Evolutionary conservation across 2,329 filamentous ascomycete genomes (phyloP), one percentile per base, ranked within the genome.

Genomic region (Aspergillus sp.): DNA sequence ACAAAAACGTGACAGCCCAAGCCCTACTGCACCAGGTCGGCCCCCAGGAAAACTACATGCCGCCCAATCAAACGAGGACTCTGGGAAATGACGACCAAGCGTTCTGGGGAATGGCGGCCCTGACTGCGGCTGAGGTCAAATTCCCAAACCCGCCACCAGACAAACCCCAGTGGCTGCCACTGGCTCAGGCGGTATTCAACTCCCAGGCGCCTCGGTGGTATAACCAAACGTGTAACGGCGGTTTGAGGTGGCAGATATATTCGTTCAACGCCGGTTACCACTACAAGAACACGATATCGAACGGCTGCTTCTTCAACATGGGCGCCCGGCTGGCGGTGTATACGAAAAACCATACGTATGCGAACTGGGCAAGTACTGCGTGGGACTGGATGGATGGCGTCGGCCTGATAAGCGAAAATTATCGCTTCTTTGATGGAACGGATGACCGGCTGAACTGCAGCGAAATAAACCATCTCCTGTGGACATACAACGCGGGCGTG

Each of bases 31-130:
- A 74, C 51, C 84, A 91, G 57, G 72, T 78, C 24, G 83, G 83
- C 30, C 69, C 74, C 2, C 68, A 80, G 47, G 64, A 74, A 31
- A 78, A 88, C 52, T 89, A 82, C 51, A 86, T 88, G 78, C 80
- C 84, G 6, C 66, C 69, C 4, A 65, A 66, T 45, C 57, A 55
- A 33, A 54, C 51, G 8, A 49, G 51, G 19, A 53, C 55, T 6
- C 43, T 55, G 36, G 51, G 52, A 24, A 71, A 71, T 41, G 67
- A 71, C 41, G 65, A 73, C 42, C 67, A 77, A 67, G 77, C 78
- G 4, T 86, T 86, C 60, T 89, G 84, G 84, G 81, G 72, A 12
- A 72, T 88, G 66, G 74, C 82, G 1, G 80, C 78, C 39, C 80
- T 91, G 71, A 70, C 72, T 4, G 83, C 83, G 2, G 78, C 79